These are phyloP conservation scores for Hanseniaspora osmophila DNA, from an alignment of 805 yeast genomes.

Conservation along the genomic window DNA sequence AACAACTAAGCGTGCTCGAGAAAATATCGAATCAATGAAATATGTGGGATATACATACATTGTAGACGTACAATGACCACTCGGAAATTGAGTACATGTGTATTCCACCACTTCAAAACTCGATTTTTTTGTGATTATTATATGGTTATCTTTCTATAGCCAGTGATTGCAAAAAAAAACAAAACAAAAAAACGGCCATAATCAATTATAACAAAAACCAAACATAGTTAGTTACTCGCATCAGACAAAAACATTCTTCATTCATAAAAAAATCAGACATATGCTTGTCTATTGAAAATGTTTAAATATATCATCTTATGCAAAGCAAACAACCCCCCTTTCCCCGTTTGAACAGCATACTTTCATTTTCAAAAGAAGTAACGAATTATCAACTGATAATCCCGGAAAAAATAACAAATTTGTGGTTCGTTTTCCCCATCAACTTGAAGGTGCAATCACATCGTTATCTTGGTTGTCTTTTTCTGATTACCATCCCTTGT, in stretches of 20 bases:
- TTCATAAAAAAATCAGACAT: conserved; percentile 58
- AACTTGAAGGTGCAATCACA: background rate
- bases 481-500: conserved; percentile 1
- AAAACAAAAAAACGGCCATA: background rate
- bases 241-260: conserved; percentile 15
- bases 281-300: conserved; percentile 78
- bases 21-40: too few species aligned
- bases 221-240: conserved; percentile 13
- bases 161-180: too few species aligned
- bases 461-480: too few species aligned
- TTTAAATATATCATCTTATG: conserved; percentile 55
- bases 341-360: background rate
- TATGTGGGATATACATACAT: background rate
- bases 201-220: conserved; percentile 8
- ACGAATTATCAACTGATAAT: conserved; percentile 9
- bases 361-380: conserved; percentile 5
- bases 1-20: conserved; percentile 14
- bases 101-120: too few species aligned
- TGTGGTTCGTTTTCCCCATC: background rate
- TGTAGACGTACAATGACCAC: conserved; percentile 1
- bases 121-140: too few species aligned
- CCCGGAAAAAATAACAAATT: conserved; percentile 1
- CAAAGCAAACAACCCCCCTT: conserved; percentile 11
- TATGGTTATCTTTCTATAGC: too few species aligned
- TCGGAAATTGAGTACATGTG: background rate